Evolutionary conservation across 805 yeast genomes (phyloP).

Genomic region (Yarrowia deformans): DNA sequence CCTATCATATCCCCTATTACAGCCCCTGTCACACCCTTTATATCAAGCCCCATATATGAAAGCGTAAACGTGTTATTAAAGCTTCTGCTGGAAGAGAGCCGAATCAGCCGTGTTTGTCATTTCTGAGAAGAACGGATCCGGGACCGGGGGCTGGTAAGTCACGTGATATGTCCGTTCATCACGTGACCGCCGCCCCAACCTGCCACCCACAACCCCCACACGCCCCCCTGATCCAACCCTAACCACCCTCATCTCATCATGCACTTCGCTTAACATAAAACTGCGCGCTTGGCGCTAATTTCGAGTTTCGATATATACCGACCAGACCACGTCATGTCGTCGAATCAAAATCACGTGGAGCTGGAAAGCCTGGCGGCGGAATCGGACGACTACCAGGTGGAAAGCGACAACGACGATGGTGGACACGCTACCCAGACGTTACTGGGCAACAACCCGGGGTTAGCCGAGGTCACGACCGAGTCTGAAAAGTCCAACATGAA

Average conservation of each 20-base stretch:
- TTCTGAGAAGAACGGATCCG: not conserved
- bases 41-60: conserved; percentile 4
- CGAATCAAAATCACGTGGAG: conserved; percentile 26
- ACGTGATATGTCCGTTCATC: not conserved
- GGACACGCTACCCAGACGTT: conserved; percentile 29
- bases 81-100: not conserved
- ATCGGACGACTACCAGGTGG: conserved; percentile 21
- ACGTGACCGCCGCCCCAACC: not conserved
- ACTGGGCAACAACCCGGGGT: conserved; percentile 15
- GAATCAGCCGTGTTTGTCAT: not conserved
- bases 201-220: too few species aligned
- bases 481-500: conserved; percentile 62
- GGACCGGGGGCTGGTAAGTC: not conserved
- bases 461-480: conserved; percentile 22
- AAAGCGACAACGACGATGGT: conserved; percentile 19
- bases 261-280: conserved; percentile 20
- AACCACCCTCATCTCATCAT: conserved; percentile 34
- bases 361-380: conserved; percentile 33
- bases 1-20: too few species aligned
- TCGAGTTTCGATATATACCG: not conserved
- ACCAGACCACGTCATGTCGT: conserved; percentile 11
- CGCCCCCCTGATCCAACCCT: conserved; percentile 1
- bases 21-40: too few species aligned
- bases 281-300: conserved; percentile 23
- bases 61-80: conserved; percentile 33